Evolutionary conservation across 306 rosid species (phyloP).

Genomic region (Castanopsis chinensis): DNA sequence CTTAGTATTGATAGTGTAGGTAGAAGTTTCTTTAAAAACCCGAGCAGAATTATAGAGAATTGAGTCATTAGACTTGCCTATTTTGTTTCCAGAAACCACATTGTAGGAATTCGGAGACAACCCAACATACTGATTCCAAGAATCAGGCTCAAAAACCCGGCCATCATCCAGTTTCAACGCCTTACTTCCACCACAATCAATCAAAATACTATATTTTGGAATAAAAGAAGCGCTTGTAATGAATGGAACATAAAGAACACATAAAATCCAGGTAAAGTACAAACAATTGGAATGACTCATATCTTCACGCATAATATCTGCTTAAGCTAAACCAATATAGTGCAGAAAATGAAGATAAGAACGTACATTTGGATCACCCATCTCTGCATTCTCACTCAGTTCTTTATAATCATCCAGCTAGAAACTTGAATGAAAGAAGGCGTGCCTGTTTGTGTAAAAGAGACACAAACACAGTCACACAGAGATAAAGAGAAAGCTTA

Average conservation of each 20-base stretch:
- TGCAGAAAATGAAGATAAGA: slow-evolving; percentile 1
- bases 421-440: neutral
- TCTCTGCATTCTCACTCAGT: neutral
- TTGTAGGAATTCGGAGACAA: slow-evolving; percentile 14
- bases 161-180: slow-evolving; percentile 35
- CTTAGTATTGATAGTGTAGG: slow-evolving; percentile 22
- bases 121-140: slow-evolving; percentile 16
- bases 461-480: neutral
- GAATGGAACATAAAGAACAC: slow-evolving; percentile 6
- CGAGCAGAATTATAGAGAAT: slow-evolving; percentile 25
- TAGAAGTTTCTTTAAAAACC: slow-evolving; percentile 24
- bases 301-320: neutral
- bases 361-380: neutral
- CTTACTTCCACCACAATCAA: slow-evolving; percentile 36
- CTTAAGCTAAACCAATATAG: neutral
- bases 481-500: neutral
- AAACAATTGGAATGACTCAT: slow-evolving; percentile 15
- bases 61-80: neutral
- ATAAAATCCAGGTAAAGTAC: slow-evolving; percentile 1
- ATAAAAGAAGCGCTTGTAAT: slow-evolving; percentile 6
- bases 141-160: slow-evolving; percentile 38
- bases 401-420: neutral
- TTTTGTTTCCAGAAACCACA: slow-evolving; percentile 9
- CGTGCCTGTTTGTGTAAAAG: slow-evolving; percentile 12
- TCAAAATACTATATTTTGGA: slow-evolving; percentile 27